These are phyloP conservation scores for Cladosporium colombiae DNA, from an alignment of 2,329 filamentous ascomycete species.

Conservation along the genomic window DNA sequence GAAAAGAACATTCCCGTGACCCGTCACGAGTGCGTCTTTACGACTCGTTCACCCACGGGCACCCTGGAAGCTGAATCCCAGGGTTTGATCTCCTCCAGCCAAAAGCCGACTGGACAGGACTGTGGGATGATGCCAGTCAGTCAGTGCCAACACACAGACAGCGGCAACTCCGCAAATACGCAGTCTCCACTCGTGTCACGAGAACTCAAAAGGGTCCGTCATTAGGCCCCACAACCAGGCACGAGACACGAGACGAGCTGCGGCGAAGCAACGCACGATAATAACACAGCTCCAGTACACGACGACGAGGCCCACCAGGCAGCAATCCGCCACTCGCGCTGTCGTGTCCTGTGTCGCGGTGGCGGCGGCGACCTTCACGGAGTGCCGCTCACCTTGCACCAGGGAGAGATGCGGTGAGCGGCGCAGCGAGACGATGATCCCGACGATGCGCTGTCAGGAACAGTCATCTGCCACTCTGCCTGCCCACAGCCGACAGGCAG, in stretches of 20 bases:
- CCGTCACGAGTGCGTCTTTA: background rate
- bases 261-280: background rate
- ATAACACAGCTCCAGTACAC: background rate
- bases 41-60: background rate
- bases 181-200: conserved; percentile 5
- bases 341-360: background rate
- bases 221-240: background rate
- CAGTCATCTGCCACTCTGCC: conserved; percentile 9
- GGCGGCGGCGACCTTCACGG: conserved; percentile 6
- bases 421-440: conserved; percentile 7
- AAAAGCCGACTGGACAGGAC: background rate
- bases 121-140: background rate
- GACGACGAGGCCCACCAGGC: background rate
- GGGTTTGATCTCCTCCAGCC: background rate
- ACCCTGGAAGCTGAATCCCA: background rate
- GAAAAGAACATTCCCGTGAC: background rate
- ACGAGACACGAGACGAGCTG: conserved; percentile 9
- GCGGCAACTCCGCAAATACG: conserved; percentile 7
- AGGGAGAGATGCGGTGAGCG: conserved; percentile 1
- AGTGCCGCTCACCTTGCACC: background rate
- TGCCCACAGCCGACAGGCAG: background rate
- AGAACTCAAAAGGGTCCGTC: conserved; percentile 1
- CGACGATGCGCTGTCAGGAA: conserved; percentile 12
- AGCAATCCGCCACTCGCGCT: background rate
- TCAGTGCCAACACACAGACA: conserved; percentile 5